phyloP scores from a whole-genome alignment of 179 eudicot genomes.

The Camellia oleifera region DNA sequence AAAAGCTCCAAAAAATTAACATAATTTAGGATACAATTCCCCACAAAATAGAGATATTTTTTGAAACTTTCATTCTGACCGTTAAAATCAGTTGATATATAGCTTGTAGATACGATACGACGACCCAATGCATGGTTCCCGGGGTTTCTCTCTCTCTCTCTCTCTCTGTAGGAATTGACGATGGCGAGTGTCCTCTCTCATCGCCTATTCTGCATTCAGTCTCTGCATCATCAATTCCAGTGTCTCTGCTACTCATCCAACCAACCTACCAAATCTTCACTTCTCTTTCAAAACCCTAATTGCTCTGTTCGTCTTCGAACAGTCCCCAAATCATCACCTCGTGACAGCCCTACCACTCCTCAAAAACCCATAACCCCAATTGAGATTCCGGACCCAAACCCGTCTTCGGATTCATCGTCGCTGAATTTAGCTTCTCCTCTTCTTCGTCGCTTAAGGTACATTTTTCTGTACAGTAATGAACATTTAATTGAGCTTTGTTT shows the following conservation, averaged over 20 bases:
- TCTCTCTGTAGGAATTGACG: not conserved
- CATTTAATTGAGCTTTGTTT: not conserved
- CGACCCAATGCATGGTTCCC: not conserved
- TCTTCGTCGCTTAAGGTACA: slow-evolving; percentile 40
- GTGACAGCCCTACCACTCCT: not conserved
- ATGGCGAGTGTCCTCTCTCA: slow-evolving; percentile 20
- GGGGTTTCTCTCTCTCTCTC: not conserved
- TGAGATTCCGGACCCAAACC: not conserved
- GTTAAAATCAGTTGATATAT: not conserved
- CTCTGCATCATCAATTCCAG: slow-evolving; percentile 18
- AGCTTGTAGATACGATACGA: not conserved
- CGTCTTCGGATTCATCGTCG: not conserved
- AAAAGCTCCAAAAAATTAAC: too few species aligned
- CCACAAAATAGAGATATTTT: not conserved
- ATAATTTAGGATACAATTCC: too few species aligned
- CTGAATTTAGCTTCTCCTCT: slow-evolving; percentile 12
- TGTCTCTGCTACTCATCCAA: not conserved
- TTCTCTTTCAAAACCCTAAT: slow-evolving; percentile 26
- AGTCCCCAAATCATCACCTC: slow-evolving; percentile 5
- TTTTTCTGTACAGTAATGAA: not conserved
- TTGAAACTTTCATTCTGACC: not conserved
- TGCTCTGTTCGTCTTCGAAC: slow-evolving; percentile 21
- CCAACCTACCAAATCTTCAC: not conserved
- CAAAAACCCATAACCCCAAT: not conserved
- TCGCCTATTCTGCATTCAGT: slow-evolving; percentile 24